Base-by-base conservation (phyloP, 73 alveolate genomes). In the Paramecium sonneborni region DNA sequence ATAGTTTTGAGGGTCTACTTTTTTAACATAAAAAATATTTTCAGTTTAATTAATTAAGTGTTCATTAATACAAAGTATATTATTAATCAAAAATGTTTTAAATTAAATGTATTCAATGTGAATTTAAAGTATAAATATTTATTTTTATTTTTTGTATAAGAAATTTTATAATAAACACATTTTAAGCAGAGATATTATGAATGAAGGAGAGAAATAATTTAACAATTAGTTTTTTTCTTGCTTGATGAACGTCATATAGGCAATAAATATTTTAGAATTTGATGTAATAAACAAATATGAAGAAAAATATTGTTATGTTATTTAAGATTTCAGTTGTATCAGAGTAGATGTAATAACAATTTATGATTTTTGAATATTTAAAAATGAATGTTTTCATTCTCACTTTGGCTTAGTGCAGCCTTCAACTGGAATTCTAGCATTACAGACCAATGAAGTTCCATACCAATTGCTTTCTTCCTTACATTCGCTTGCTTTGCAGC, bases 351-450 rank as follows among this genome's bases (percentile, higher is more conserved):
- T 1, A 5, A 52, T 5, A 4, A 30, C 30, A 52, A 1, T 52
- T 52, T 6, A 52, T 52, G 68, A 52, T 44, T 44, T 52, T 52
- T 46, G 32, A 52, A 52, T 52, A 52, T 18, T 52, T 52, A 44
- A 44, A 18, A 52, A 52, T 52, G 68, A 5, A 18, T n/a, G 12
- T 52, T 3, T 3, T 52, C 68, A 52, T 3, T 52, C 23, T 62
- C 84, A 62, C 21, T 62, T 62, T 12, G 84, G 48, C 11, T 62
- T 62, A 32, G 84, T 62, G 52, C 84, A 62, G 5, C 84, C 84
- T 12, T 26, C 23, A 62, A 62, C 48, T 62, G 84, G 84, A 9
- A 62, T 12, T 62, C 84, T 62, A 7, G 7, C 26, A 1, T 15
- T 15, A 26, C 84, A 62, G 12, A 12, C 26, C 30, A 62, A 62